phyloP scores from a whole-genome alignment of 208 protist species.

The Crithidia brevicula region DNA sequence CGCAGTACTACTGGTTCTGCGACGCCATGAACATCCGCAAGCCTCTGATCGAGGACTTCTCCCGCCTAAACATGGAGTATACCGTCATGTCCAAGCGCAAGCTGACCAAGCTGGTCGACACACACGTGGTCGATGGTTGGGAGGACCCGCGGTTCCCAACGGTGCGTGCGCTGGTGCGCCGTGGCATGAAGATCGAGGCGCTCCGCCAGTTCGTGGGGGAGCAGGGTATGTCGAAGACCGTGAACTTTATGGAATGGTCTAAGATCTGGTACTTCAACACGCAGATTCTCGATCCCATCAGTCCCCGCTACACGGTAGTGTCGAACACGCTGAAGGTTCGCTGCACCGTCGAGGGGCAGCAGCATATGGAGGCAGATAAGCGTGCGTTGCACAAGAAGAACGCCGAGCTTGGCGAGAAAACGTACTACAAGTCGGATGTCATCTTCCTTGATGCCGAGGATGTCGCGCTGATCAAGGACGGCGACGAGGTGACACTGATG shows the following conservation, averaged over 20 bases:
- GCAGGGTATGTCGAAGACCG: conserved; percentile 97
- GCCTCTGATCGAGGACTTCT: conserved; percentile 96
- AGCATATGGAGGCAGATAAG: conserved; percentile 57
- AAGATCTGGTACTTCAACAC: conserved; percentile 99
- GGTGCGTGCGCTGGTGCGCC: conserved; percentile 94
- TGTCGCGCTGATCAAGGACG: conserved; percentile 86
- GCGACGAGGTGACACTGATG: conserved; percentile 99
- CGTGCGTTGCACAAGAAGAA: conserved; percentile 96
- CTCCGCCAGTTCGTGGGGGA: conserved; percentile 96
- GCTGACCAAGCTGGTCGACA: conserved; percentile 97
- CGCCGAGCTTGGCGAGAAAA: conserved; percentile 93
- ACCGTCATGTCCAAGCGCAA: conserved; percentile 99
- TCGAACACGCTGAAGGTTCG: conserved; percentile 78
- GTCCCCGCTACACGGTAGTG: conserved; percentile 96
- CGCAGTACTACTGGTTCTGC: conserved; percentile 97
- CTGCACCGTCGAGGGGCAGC: conserved; percentile 78
- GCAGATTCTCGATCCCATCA: conserved; percentile 96
- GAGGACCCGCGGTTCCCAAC: conserved; percentile 99
- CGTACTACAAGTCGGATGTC: conserved; percentile 81
- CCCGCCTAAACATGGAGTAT: conserved; percentile 98
- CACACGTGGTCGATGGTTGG: conserved; percentile 97
- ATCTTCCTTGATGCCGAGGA: conserved; percentile 96
- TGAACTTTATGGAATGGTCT: conserved; percentile 98
- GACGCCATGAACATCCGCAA: conserved; percentile 92
- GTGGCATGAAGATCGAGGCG: conserved; percentile 97